Evolutionary conservation across 2,329 filamentous ascomycete species (phyloP).

Genomic region (Stagonosporopsis cucurbitacearum): DNA sequence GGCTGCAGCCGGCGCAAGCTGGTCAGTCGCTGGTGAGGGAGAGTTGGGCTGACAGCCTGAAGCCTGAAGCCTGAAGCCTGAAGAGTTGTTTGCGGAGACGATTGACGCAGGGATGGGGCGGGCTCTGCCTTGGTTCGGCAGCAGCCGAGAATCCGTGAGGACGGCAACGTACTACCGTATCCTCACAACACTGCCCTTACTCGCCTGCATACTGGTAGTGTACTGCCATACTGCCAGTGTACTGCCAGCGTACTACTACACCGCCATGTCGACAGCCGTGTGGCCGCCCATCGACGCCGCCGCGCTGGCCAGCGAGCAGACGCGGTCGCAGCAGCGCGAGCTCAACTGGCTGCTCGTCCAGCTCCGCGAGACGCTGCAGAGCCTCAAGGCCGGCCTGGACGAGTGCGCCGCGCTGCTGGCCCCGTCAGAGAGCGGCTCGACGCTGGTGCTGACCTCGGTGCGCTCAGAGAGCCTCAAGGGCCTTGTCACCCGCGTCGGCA

Average conservation of each 20-base stretch:
- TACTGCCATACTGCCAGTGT: too few species aligned
- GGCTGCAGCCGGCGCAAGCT: neutral
- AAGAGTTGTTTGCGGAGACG: constrained; percentile 6
- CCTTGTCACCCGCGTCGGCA: constrained; percentile 86
- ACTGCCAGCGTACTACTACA: too few species aligned
- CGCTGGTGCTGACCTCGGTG: constrained; percentile 84
- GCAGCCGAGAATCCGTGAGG: constrained; percentile 1
- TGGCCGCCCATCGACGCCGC: constrained; percentile 64
- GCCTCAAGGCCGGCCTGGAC: constrained; percentile 74
- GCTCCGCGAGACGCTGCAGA: constrained; percentile 66
- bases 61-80: too few species aligned
- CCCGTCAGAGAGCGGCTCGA: constrained; percentile 83
- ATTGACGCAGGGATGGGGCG: constrained; percentile 2
- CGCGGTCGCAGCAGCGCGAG: constrained; percentile 62
- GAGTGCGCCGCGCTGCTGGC: constrained; percentile 89
- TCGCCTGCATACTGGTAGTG: too few species aligned
- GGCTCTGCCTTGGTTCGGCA: constrained; percentile 11
- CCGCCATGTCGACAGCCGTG: constrained; percentile 65
- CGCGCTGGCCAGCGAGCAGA: constrained; percentile 60
- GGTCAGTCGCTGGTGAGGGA: neutral
- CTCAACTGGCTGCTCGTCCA: constrained; percentile 69
- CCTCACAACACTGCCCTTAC: too few species aligned
- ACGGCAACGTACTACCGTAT: too few species aligned
- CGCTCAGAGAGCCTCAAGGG: constrained; percentile 92
- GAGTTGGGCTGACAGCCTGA: constrained; percentile 1